Evolutionary conservation across 148 eudicot genomes (phyloP), one percentile per base, ranked within the genome.

Genomic region (Vaccinium macrocarpon): DNA sequence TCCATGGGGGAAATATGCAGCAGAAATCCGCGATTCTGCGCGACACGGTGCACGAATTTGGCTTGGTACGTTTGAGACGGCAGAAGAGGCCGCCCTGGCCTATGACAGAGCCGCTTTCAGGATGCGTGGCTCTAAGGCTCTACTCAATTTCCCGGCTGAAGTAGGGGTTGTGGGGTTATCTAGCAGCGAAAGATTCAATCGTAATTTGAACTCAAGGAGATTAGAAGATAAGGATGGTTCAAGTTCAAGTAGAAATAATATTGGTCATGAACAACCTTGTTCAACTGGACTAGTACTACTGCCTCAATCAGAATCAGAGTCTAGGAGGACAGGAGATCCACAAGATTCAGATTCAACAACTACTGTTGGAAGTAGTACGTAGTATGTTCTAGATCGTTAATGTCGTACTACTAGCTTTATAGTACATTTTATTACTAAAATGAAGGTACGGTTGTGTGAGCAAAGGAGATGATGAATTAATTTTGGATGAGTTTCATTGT

Each of bases 1-100:
- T 12, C 96, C 96, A 0, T 93, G 96, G 96, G 96, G 96, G 0
- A 93, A 93, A 78, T 93, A 59, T 35, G 96, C 94, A 0, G 96
- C 96, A 0, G 96, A 92, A 80, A 93, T 93, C 6, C 88, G 96
- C 0, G 94, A 93, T 51, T 92, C 96, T 0, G 76, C 88, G 3
- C 79, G 92, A 38, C 78, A 88, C 3, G 96, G 96, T 0, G 94
- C 89, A 0, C 86, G 96, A 0, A 53, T 92, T 21, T 93, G 96
- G 94, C 91, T 93, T 1, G 96, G 96, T 15, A 93, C 96, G 6
- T 93, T 81, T 13, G 86, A 84, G 29, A 90, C 93, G 0, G 93
- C 96, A 0, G 93, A 93, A 77, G 93, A 90, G 76, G 96, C 96
- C 8, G 96, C 96, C 14, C 72, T 93, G 83, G 96, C 96, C 38